These are phyloP conservation scores for Trypanosomatidae sp. DNA, from an alignment of 208 protist species.

Conservation along the genomic window DNA sequence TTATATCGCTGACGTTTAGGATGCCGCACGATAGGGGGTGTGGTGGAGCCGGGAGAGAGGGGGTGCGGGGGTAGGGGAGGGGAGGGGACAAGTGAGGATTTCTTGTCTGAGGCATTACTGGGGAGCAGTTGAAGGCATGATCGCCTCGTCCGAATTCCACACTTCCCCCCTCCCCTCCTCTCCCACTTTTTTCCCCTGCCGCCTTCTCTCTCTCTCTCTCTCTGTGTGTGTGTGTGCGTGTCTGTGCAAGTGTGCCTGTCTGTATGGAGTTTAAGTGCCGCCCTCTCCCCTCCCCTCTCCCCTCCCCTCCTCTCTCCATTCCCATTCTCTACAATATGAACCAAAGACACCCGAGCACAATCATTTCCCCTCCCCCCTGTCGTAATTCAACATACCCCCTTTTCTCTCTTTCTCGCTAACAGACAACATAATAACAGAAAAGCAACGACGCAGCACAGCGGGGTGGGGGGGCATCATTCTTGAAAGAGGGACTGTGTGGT, in stretches of 20 bases:
- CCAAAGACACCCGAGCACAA: not conserved
- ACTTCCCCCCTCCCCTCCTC: not conserved
- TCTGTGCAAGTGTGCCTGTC: not conserved
- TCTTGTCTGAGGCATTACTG: not conserved
- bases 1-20: not conserved
- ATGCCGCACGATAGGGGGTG: not conserved
- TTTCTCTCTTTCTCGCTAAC: too few species aligned
- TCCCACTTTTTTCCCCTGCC: not conserved
- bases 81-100: not conserved
- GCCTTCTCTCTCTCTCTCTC: not conserved
- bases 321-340: not conserved
- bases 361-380: too few species aligned
- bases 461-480: too few species aligned
- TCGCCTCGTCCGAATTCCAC: not conserved
- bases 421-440: not conserved
- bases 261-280: not conserved
- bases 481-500: not conserved
- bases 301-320: not conserved
- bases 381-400: too few species aligned
- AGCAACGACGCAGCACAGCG: not conserved
- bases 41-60: not conserved
- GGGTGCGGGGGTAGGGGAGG: not conserved
- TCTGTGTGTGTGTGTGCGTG: not conserved
- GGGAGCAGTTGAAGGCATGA: not conserved
- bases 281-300: not conserved